Base-by-base conservation (phyloP, 176 grass and related monocot species). In the Carex myosuroides region DNA sequence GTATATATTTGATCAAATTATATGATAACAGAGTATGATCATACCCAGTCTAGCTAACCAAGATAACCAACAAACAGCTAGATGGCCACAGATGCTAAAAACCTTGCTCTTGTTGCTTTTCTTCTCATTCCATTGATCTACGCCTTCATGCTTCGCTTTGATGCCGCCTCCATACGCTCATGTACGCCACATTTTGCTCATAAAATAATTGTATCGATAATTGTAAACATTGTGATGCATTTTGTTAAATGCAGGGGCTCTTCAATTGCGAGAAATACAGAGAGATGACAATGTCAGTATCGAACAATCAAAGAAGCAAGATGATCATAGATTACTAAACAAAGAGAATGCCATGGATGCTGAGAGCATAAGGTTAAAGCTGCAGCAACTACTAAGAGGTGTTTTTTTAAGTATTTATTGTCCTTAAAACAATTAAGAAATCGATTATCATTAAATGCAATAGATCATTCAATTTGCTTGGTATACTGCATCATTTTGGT, bases 81-180 rank as follows among this genome's bases (percentile, higher is more conserved):
- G 35, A 81, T 81, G 79, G 79, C 79, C 60, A 81, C 64, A 64
- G 37, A 64, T 64, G 17, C 59, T 44, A 81, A 44, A 30, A 81
- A 22, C 33, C 39, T 46, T 46, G 79, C 60, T 46, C 37, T 81
- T 50, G 9, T 81, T 35, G 55, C 29, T 44, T 64, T 81, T 52
- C 59, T 81, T 46, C 59, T 81, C 60, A 60, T 81, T n/a, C 79
- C 79, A 14, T 65, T 81, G 57, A 65, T 81, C 37, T 81, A 81
- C 4, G 37, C 37, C 79, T 64, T 81, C 3, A 20, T 81, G 12
- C 59, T 81, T 61, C 79, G 79, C 10, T 63, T 60, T 1, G 61
- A 64, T 6, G 79, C 58, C 0, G n/a, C 18, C 60, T 64, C 60
- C 60, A 48, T 81, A 5, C 79, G 35, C 42, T 63, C 57, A 81